Percentiles rank a stretch among this genome's conserved stretches.
Evolutionary conservation across 1,139 yeast species (phyloP).

Genomic region (Geotrichum restrictum): DNA sequence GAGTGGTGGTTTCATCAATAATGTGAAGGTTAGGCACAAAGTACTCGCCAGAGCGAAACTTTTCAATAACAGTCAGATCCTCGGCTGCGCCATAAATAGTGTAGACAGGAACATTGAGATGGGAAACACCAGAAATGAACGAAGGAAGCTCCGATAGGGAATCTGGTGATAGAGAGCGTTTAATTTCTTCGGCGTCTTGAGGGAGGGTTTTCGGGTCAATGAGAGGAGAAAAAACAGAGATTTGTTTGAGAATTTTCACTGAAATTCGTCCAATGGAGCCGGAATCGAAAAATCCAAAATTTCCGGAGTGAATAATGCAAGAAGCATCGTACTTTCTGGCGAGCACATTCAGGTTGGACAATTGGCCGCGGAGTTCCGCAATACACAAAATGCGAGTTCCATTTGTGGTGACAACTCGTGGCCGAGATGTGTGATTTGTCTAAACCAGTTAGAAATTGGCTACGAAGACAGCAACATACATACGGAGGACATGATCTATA

Average conservation of each 20-base stretch:
- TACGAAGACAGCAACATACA: not conserved
- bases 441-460: not conserved
- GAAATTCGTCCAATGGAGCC: slow-evolving; percentile 53
- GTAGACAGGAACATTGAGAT: slow-evolving; percentile 62
- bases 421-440: slow-evolving; percentile 1
- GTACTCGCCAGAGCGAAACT: slow-evolving; percentile 54
- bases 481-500: not conserved
- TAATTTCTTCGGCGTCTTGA: slow-evolving; percentile 40
- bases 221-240: slow-evolving; percentile 65
- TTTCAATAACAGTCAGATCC: slow-evolving; percentile 62
- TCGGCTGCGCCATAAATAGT: slow-evolving; percentile 74
- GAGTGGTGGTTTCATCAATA: slow-evolving; percentile 53
- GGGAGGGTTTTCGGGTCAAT: slow-evolving; percentile 47
- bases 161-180: slow-evolving; percentile 39
- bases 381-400: slow-evolving; percentile 48
- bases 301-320: slow-evolving; percentile 66
- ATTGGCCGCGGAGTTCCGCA: slow-evolving; percentile 54
- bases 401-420: slow-evolving; percentile 16
- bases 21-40: slow-evolving; percentile 54
- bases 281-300: slow-evolving; percentile 70
- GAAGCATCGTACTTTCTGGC: slow-evolving; percentile 48
- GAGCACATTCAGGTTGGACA: slow-evolving; percentile 47
- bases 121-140: slow-evolving; percentile 48
- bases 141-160: slow-evolving; percentile 53
- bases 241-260: slow-evolving; percentile 48